These are phyloP conservation scores for Tylopilus plumbeoviolaceoides DNA, from an alignment of 768 basidiomycete genomes.

Conservation along the genomic window DNA sequence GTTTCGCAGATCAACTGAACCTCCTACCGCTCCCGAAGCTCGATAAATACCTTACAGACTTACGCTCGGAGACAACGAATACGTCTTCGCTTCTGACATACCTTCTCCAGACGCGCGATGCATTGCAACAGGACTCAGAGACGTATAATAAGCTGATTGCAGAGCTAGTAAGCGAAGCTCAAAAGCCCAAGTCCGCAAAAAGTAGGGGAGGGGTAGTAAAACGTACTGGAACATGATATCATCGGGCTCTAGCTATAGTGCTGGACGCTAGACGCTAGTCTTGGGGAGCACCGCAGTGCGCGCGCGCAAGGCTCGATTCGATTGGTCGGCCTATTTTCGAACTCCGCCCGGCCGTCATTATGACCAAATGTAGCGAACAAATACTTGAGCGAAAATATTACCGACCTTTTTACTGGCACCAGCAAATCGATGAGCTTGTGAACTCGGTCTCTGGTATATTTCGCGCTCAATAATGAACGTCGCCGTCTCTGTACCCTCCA, in stretches of 20 bases:
- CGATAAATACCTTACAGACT: constrained; percentile 61
- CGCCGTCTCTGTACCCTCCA: constrained; percentile 81
- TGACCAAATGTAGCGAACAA: constrained; percentile 10
- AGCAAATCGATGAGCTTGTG: not conserved
- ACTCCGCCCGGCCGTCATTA: too few species aligned
- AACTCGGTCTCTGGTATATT: not conserved
- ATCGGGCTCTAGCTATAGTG: too few species aligned
- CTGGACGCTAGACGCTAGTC: too few species aligned
- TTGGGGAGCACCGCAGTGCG: too few species aligned
- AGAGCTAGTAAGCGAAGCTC: constrained; percentile 88
- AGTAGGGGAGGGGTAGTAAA: constrained; percentile 41
- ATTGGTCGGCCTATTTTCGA: too few species aligned
- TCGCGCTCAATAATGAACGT: constrained; percentile 69
- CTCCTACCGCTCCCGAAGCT: constrained; percentile 66
- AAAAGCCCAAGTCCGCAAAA: constrained; percentile 72
- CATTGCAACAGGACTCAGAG: constrained; percentile 82
- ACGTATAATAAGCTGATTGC: constrained; percentile 89
- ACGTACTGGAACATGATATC: constrained; percentile 50
- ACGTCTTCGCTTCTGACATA: constrained; percentile 76
- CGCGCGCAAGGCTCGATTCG: too few species aligned
- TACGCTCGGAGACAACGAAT: constrained; percentile 68
- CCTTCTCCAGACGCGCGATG: constrained; percentile 75
- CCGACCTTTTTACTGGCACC: not conserved
- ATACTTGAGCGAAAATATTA: constrained; percentile 12
- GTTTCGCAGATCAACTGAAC: constrained; percentile 57